Evolutionary conservation across 2,329 filamentous ascomycete species (phyloP).

Genomic region (Talaromyces sp.): DNA sequence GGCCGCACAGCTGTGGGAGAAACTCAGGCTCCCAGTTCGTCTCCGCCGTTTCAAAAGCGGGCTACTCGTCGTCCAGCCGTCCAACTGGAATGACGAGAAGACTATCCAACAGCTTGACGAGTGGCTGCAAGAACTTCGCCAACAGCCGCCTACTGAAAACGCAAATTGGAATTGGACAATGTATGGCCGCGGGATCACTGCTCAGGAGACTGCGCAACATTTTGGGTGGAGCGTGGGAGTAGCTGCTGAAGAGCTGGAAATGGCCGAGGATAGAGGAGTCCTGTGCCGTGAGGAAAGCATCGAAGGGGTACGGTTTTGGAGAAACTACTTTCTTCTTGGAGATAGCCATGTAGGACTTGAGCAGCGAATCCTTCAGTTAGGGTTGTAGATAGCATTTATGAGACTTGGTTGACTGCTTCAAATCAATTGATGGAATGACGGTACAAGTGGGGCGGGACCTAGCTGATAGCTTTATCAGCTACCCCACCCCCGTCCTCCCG

Average conservation of each 20-base stretch:
- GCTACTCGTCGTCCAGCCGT: constrained; percentile 85
- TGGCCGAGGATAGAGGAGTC: constrained; percentile 87
- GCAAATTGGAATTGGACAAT: constrained; percentile 68
- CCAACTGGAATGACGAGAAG: constrained; percentile 84
- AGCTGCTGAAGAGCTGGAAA: constrained; percentile 89
- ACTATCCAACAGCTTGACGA: constrained; percentile 69
- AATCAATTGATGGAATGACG: not conserved
- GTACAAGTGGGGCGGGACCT: not conserved
- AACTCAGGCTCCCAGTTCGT: constrained; percentile 76
- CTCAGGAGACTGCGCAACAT: constrained; percentile 78
- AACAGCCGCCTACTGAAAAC: constrained; percentile 58
- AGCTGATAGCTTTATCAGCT: constrained; percentile 7
- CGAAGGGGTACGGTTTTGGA: constrained; percentile 89
- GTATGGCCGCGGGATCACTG: constrained; percentile 82
- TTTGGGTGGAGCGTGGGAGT: constrained; percentile 98
- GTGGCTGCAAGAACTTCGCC: constrained; percentile 72
- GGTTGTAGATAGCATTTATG: constrained; percentile 1
- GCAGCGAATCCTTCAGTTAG: constrained; percentile 4
- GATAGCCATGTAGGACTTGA: constrained; percentile 1
- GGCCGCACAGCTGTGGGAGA: constrained; percentile 82
- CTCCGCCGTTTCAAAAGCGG: constrained; percentile 87
- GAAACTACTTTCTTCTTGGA: constrained; percentile 49
- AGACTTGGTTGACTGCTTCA: not conserved
- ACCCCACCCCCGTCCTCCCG: constrained; percentile 7
- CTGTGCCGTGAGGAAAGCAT: constrained; percentile 88